A percentile compares a stretch with the other conserved stretches of the same genome.
Evolutionary conservation across 2,329 filamentous ascomycete genomes (phyloP).

Genomic region (Blastomyces silverae): DNA sequence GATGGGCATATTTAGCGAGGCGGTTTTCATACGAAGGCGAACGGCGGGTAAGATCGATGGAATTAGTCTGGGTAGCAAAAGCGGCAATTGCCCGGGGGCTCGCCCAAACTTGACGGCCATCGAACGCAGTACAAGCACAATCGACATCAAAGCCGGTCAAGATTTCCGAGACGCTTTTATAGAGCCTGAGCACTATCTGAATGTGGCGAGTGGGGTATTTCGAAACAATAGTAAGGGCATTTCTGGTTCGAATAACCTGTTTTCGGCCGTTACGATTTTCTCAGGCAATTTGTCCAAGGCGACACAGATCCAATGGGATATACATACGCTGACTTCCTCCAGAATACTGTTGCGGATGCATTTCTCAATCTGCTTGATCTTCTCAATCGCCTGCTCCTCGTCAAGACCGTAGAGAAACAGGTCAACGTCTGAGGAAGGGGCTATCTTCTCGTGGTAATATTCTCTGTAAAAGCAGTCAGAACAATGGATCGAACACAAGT

Average conservation of each 20-base stretch:
- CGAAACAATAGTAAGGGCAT: slow-evolving; percentile 77
- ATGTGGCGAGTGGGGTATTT: slow-evolving; percentile 79
- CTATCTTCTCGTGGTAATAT: slow-evolving; percentile 76
- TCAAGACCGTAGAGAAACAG: slow-evolving; percentile 75
- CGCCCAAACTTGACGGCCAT: slow-evolving; percentile 72
- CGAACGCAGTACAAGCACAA: slow-evolving; percentile 71
- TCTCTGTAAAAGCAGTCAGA: slow-evolving; percentile 41
- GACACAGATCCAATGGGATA: background rate
- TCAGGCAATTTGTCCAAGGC: background rate
- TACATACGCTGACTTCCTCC: slow-evolving; percentile 61
- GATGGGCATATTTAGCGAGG: slow-evolving; percentile 74
- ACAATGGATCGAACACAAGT: background rate
- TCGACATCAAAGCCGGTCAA: slow-evolving; percentile 85
- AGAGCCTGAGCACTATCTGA: slow-evolving; percentile 78
- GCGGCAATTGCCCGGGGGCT: slow-evolving; percentile 69
- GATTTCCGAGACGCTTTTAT: slow-evolving; percentile 77
- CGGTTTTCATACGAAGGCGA: slow-evolving; percentile 85
- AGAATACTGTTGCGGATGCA: slow-evolving; percentile 70
- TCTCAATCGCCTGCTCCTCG: slow-evolving; percentile 70
- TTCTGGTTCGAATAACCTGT: slow-evolving; percentile 69
- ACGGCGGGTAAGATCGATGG: slow-evolving; percentile 68
- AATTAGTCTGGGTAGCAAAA: slow-evolving; percentile 76
- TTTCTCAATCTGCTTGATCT: slow-evolving; percentile 75
- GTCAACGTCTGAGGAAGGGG: slow-evolving; percentile 79
- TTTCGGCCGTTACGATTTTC: background rate